phyloP scores from a whole-genome alignment of 345 rosid species.

The Euclidium syriacum region DNA sequence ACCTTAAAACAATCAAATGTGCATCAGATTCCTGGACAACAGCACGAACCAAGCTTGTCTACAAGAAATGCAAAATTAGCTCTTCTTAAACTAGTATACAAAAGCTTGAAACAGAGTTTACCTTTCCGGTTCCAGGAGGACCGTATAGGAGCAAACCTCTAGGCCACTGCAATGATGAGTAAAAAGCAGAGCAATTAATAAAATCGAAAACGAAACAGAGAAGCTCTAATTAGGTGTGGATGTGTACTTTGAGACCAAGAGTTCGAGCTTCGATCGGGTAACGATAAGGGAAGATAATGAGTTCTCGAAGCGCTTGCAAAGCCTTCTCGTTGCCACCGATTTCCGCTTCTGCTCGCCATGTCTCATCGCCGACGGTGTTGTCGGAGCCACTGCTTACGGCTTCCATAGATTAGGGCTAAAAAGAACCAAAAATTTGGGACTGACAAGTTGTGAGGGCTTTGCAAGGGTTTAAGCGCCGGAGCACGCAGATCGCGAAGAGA shows the following conservation, averaged over 20 bases:
- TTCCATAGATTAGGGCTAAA: background rate
- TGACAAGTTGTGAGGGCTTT: background rate
- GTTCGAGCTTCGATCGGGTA: conserved; percentile 62
- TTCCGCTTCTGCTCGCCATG: conserved; percentile 68
- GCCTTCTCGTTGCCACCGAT: conserved; percentile 76
- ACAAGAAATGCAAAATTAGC: background rate
- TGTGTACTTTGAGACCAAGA: conserved; percentile 70
- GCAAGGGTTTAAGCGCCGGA: conserved; percentile 17
- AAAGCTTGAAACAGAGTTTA: conserved; percentile 23
- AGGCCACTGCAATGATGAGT: conserved; percentile 56
- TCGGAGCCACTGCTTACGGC: conserved; percentile 14
- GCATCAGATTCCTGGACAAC: conserved; percentile 81
- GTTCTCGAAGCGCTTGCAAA: conserved; percentile 79
- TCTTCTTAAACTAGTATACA: background rate
- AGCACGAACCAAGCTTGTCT: conserved; percentile 95
- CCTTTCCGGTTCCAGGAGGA: conserved; percentile 97
- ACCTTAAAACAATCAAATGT: conserved; percentile 77
- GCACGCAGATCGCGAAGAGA: background rate
- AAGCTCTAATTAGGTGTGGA: background rate
- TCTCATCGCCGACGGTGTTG: conserved; percentile 18
- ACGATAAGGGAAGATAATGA: conserved; percentile 65
- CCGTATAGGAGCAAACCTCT: conserved; percentile 83
- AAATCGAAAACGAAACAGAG: background rate
- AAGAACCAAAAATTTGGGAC: background rate
- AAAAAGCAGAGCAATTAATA: background rate